These are phyloP conservation scores for Austroboletus novae-zelandiae DNA, from an alignment of 1,284 basidiomycete genomes.

Conservation along the genomic window DNA sequence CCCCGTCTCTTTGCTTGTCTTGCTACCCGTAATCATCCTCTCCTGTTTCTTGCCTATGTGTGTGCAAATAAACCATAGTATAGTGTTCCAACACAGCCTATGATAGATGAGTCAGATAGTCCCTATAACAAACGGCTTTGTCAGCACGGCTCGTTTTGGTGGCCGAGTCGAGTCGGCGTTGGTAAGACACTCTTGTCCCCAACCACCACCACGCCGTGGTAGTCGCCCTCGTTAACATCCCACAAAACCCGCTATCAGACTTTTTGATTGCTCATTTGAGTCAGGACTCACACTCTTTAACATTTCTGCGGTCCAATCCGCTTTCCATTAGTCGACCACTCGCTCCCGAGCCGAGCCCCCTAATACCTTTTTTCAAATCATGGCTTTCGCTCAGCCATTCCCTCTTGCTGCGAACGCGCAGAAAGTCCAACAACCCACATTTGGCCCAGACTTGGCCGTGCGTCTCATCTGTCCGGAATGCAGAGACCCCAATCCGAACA, in stretches of 20 bases:
- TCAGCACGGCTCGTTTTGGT: constrained; percentile 20
- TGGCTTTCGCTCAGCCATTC: constrained; percentile 66
- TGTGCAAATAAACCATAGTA: constrained; percentile 9
- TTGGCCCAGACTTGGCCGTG: constrained; percentile 81
- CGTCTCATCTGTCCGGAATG: constrained; percentile 95
- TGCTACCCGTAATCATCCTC: constrained; percentile 8
- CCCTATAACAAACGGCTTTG: constrained; percentile 12
- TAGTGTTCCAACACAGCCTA: not conserved
- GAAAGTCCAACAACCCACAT: constrained; percentile 54
- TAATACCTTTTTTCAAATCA: constrained; percentile 22
- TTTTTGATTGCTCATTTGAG: not conserved
- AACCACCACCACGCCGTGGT: constrained; percentile 24
- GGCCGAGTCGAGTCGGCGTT: constrained; percentile 4
- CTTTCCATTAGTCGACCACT: constrained; percentile 13
- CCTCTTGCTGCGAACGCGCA: constrained; percentile 59
- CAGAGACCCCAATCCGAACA: constrained; percentile 87
- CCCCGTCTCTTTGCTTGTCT: constrained; percentile 5
- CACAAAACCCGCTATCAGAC: constrained; percentile 1
- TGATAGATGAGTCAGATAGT: not conserved
- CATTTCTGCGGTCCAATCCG: constrained; percentile 13
- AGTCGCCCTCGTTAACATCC: constrained; percentile 12
- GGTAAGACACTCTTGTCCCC: constrained; percentile 13
- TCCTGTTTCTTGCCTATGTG: constrained; percentile 20
- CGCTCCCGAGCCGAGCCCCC: constrained; percentile 15
- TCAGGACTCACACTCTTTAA: constrained; percentile 20